Evolutionary conservation across 495 filamentous ascomycete genomes (phyloP).

Genomic region (Penicillium riverlandense): DNA sequence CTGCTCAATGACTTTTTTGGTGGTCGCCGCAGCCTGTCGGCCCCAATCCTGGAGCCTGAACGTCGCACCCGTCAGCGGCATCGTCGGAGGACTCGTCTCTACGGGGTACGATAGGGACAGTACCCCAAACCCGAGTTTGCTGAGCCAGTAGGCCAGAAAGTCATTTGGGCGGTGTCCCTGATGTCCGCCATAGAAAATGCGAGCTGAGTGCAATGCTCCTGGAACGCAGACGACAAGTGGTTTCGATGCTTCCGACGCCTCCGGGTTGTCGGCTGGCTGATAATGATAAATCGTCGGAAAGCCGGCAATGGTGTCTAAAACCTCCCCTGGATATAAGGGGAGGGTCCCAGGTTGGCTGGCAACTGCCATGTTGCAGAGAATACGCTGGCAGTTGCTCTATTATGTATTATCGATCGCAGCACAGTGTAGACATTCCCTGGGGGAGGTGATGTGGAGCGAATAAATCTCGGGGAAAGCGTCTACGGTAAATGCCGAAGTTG

Average conservation of each 20-base stretch:
- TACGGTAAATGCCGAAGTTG: too few species aligned
- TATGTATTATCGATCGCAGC: too few species aligned
- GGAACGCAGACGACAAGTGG: constrained; percentile 17
- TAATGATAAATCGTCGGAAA: constrained; percentile 16
- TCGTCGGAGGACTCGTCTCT: constrained; percentile 8
- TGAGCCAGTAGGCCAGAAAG: constrained; percentile 15
- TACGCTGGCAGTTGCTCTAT: too few species aligned
- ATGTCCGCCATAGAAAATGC: constrained; percentile 21
- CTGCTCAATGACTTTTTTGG: constrained; percentile 4
- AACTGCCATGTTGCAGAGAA: too few species aligned
- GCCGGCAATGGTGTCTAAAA: constrained; percentile 9
- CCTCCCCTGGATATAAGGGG: constrained; percentile 11
- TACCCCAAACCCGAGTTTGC: constrained; percentile 8
- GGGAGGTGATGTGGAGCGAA: too few species aligned
- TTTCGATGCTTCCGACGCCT: background rate
- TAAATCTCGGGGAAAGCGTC: too few species aligned
- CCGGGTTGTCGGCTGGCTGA: background rate
- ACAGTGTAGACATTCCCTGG: too few species aligned
- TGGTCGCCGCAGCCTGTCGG: constrained; percentile 9
- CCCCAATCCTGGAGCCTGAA: constrained; percentile 18
- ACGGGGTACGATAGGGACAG: constrained; percentile 20
- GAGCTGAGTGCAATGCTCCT: constrained; percentile 11
- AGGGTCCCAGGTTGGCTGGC: too few species aligned
- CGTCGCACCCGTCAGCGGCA: constrained; percentile 5
- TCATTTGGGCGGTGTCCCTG: constrained; percentile 2